phyloP scores from a whole-genome alignment of 345 rosid species.

The Luvunga scandens region DNA sequence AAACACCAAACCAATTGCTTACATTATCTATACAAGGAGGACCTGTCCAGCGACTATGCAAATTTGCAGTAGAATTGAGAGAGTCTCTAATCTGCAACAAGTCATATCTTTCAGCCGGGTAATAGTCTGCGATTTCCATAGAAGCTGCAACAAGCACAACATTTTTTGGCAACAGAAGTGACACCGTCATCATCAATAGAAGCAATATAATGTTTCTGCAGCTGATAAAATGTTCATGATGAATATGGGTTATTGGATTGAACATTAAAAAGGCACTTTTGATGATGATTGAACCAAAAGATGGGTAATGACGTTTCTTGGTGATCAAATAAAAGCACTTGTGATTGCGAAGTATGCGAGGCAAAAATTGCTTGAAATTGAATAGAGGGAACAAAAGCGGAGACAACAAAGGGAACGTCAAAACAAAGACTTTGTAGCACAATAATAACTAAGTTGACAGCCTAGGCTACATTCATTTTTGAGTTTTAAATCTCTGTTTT shows the following conservation, averaged over 20 bases:
- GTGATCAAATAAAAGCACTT: neutral
- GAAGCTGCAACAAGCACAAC: neutral
- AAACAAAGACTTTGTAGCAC: neutral
- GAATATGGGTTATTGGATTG: neutral
- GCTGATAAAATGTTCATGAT: constrained; percentile 13
- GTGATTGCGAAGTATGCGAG: constrained; percentile 28
- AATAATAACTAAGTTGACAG: constrained; percentile 13
- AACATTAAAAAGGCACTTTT: neutral
- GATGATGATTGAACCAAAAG: neutral
- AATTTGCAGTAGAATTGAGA: constrained; percentile 18
- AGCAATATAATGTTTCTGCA: neutral
- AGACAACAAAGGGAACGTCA: constrained; percentile 12
- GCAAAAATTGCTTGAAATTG: constrained; percentile 11
- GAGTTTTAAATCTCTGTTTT: neutral
- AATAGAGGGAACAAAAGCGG: constrained; percentile 9
- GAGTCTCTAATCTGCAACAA: constrained; percentile 44
- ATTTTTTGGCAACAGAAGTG: neutral
- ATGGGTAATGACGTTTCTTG: neutral
- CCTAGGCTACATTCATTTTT: constrained; percentile 1
- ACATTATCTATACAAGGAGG: constrained; percentile 37
- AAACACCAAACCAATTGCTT: constrained; percentile 48
- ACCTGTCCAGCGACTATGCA: constrained; percentile 50
- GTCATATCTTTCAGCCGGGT: constrained; percentile 36
- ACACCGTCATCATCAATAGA: neutral
- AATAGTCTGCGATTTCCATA: constrained; percentile 1